These are phyloP conservation scores for Mortierella hygrophila DNA, from an alignment of 192 early-diverging fungal species.

Conservation along the genomic window DNA sequence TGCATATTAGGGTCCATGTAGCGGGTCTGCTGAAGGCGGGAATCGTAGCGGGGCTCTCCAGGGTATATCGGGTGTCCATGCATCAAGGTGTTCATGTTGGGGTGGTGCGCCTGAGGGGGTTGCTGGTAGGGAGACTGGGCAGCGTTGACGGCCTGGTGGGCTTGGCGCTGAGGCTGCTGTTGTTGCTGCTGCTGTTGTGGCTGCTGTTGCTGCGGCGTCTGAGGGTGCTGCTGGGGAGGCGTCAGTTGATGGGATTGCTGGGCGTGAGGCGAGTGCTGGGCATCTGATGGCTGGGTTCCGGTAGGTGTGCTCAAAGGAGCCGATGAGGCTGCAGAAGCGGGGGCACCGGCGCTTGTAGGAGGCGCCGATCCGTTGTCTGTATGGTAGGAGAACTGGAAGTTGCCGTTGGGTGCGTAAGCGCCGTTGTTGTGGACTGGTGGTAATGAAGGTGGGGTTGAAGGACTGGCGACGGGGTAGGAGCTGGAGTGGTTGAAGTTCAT, in stretches of 20 bases:
- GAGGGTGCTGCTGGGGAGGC: conserved; percentile 47
- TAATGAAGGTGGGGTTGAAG: conserved; percentile 38
- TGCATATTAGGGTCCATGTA: conserved; percentile 49
- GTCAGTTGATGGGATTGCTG: conserved; percentile 38
- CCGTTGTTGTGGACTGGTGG: conserved; percentile 36
- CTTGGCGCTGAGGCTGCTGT: conserved; percentile 31
- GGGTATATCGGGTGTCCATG: conserved; percentile 46
- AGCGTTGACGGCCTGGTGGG: conserved; percentile 20
- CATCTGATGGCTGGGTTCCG: conserved; percentile 27
- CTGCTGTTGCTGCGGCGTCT: conserved; percentile 47
- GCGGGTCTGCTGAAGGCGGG: conserved; percentile 21
- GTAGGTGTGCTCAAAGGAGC: conserved; percentile 37
- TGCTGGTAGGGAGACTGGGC: conserved; percentile 43
- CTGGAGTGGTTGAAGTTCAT: conserved; percentile 38
- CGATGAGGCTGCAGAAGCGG: neutral
- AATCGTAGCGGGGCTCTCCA: conserved; percentile 36
- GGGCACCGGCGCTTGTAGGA: conserved; percentile 12
- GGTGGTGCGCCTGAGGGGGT: conserved; percentile 40
- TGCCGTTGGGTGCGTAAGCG: conserved; percentile 17
- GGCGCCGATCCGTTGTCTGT: conserved; percentile 27
- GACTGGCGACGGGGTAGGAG: conserved; percentile 30
- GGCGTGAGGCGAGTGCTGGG: conserved; percentile 44
- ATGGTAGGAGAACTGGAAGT: conserved; percentile 47
- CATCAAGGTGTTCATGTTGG: conserved; percentile 39
- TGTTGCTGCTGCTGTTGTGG: conserved; percentile 34